Percentiles rank a stretch among this genome's conserved stretches.
Evolutionary conservation across 2,329 filamentous ascomycete species (phyloP).

Genomic region (Immersiporthe knoxdaviesiana): DNA sequence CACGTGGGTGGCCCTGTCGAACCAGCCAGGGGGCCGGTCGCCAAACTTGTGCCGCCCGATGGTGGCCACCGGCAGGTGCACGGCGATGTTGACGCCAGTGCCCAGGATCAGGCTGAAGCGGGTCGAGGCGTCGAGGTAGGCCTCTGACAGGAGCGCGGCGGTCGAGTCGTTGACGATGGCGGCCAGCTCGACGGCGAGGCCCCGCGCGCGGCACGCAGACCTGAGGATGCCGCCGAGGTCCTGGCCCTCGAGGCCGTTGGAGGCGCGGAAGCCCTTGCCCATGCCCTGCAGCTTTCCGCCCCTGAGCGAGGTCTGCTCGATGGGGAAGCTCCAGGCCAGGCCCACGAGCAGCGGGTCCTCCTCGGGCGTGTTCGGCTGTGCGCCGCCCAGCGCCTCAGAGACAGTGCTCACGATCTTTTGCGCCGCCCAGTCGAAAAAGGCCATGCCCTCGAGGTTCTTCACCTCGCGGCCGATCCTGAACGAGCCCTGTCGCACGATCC

Average conservation of each 20-base stretch:
- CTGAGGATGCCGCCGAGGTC: slow-evolving; percentile 64
- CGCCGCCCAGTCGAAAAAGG: slow-evolving; percentile 72
- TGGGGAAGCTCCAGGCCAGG: slow-evolving; percentile 71
- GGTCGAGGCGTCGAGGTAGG: slow-evolving; percentile 61
- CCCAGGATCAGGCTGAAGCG: slow-evolving; percentile 68
- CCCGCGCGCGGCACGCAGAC: slow-evolving; percentile 53
- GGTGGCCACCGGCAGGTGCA: slow-evolving; percentile 62
- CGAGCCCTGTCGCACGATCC: slow-evolving; percentile 57
- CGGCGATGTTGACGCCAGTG: slow-evolving; percentile 69
- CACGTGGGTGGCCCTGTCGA: slow-evolving; percentile 61
- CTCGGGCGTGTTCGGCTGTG: slow-evolving; percentile 41
- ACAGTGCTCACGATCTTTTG: slow-evolving; percentile 61
- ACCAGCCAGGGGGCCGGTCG: slow-evolving; percentile 57
- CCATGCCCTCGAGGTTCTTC: slow-evolving; percentile 60
- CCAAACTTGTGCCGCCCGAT: slow-evolving; percentile 62
- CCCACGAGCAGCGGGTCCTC: slow-evolving; percentile 59
- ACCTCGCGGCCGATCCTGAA: slow-evolving; percentile 61
- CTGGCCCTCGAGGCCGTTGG: slow-evolving; percentile 59
- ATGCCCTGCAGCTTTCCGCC: slow-evolving; percentile 63
- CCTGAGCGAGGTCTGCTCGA: slow-evolving; percentile 69
- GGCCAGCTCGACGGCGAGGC: slow-evolving; percentile 58
- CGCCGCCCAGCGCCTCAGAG: slow-evolving; percentile 45
- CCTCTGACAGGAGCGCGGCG: slow-evolving; percentile 67
- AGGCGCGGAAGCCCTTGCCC: slow-evolving; percentile 69
- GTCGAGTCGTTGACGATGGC: slow-evolving; percentile 70